A percentile compares a stretch with the other conserved stretches of the same genome.
Evolutionary conservation across 2,329 filamentous ascomycete species (phyloP).

Genomic region (Paecilomyces sp.): DNA sequence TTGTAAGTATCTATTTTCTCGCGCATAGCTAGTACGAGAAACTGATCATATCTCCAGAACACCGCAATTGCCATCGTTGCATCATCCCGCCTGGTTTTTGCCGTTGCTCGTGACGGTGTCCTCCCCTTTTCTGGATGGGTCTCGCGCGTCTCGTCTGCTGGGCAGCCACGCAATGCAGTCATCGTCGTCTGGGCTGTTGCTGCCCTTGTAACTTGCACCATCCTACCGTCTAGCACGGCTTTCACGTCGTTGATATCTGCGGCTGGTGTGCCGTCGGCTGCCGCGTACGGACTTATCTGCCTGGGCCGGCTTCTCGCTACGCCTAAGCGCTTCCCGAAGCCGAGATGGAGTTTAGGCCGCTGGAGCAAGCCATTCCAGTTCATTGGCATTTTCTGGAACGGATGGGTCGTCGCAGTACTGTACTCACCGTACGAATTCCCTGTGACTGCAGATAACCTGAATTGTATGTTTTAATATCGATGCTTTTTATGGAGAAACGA

Average conservation of each 20-base stretch:
- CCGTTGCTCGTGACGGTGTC: conserved; percentile 55
- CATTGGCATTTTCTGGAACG: conserved; percentile 44
- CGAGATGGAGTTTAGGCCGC: conserved; percentile 40
- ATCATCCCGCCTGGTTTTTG: conserved; percentile 55
- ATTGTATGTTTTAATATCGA: conserved; percentile 28
- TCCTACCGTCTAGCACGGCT: conserved; percentile 48
- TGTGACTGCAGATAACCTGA: conserved; percentile 36
- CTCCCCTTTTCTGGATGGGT: conserved; percentile 55
- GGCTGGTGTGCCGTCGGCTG: conserved; percentile 46
- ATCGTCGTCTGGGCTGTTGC: conserved; percentile 52
- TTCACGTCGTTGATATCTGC: conserved; percentile 50
- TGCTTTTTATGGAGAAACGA: not conserved
- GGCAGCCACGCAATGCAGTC: conserved; percentile 55
- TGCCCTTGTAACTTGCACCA: conserved; percentile 51
- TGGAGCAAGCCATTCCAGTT: conserved; percentile 43
- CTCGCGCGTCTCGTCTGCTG: conserved; percentile 44
- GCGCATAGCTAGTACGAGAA: not conserved
- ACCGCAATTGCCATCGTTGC: conserved; percentile 54
- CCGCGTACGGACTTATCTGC: conserved; percentile 47
- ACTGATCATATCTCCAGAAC: conserved; percentile 33
- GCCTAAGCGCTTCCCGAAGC: conserved; percentile 41
- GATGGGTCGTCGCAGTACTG: conserved; percentile 43
- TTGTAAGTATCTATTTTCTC: conserved; percentile 32
- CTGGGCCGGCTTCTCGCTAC: conserved; percentile 43
- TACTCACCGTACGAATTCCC: conserved; percentile 43